Conservation (phyloP, 2,329 filamentous ascomycete species). For the Sordariomycetes sp. region DNA sequence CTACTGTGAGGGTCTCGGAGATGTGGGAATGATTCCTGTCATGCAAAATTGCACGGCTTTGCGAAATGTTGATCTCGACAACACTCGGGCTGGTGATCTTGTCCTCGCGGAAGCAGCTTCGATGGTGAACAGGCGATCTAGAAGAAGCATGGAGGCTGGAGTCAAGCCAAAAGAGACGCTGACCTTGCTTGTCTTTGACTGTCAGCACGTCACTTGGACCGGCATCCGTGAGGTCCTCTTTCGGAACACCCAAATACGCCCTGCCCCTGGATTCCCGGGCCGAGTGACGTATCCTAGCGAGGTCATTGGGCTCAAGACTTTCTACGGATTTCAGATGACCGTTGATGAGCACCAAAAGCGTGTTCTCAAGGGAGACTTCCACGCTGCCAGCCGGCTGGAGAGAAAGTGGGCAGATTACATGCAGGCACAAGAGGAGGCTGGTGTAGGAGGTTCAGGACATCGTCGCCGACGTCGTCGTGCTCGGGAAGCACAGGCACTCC, state of each 20-base stretch:
- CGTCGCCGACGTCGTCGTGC: constrained; percentile 67
- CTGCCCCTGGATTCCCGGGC: constrained; percentile 28
- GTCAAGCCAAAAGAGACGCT: constrained; percentile 52
- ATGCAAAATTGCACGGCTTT: constrained; percentile 66
- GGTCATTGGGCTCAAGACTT: constrained; percentile 82
- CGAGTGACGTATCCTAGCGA: constrained; percentile 58
- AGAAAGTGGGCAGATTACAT: constrained; percentile 91
- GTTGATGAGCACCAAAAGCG: constrained; percentile 89
- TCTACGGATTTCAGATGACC: constrained; percentile 90
- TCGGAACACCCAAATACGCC: constrained; percentile 68
- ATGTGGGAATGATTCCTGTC: constrained; percentile 74
- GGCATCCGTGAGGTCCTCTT: constrained; percentile 81
- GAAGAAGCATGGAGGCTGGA: constrained; percentile 27
- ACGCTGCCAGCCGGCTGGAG: constrained; percentile 69
- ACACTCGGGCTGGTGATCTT: constrained; percentile 82
- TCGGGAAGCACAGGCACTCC: constrained; percentile 70
- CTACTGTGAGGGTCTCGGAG: constrained; percentile 80
- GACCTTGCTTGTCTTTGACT: constrained; percentile 80
- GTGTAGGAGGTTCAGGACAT: constrained; percentile 53
- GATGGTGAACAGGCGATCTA: constrained; percentile 61
- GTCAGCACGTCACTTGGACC: constrained; percentile 84
- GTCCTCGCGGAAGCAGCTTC: constrained; percentile 75
- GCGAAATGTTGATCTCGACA: constrained; percentile 75
- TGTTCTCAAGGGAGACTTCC: constrained; percentile 67
- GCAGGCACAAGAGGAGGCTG: constrained; percentile 82